These are phyloP conservation scores for Condylostoma magnum DNA, from an alignment of 169 alveolate species.

Conservation along the genomic window DNA sequence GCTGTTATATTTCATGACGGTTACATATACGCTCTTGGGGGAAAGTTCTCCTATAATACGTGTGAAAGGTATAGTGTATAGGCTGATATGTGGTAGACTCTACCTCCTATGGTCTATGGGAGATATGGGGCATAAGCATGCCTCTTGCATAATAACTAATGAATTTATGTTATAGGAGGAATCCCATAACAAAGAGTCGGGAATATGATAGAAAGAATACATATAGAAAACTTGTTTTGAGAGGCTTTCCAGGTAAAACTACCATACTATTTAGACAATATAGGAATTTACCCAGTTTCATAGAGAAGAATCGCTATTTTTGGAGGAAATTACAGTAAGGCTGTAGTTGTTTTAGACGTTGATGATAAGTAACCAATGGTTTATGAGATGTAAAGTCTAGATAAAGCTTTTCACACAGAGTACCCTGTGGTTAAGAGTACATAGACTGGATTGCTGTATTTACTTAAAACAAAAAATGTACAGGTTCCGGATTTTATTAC, in stretches of 20 bases:
- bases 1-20: not conserved
- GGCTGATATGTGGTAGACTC: not conserved
- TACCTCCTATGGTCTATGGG: conserved; percentile 20
- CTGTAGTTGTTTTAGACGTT: conserved; percentile 2
- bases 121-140: not conserved
- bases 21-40: conserved; percentile 7
- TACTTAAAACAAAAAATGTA: too few species aligned
- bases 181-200: conserved; percentile 15
- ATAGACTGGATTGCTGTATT: too few species aligned
- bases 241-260: not conserved
- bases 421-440: too few species aligned
- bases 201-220: not conserved
- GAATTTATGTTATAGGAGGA: conserved; percentile 13
- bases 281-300: not conserved
- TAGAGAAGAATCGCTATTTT: not conserved
- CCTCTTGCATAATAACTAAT: not conserved
- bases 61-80: conserved; percentile 8
- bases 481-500: too few species aligned
- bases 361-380: not conserved
- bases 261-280: not conserved
- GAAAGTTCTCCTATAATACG: conserved; percentile 2
- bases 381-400: too few species aligned
- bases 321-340: not conserved
- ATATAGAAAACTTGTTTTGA: not conserved
- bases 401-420: too few species aligned